Evolutionary conservation across 2,329 filamentous ascomycete genomes (phyloP).

Genomic region (Epichloe sp.): DNA sequence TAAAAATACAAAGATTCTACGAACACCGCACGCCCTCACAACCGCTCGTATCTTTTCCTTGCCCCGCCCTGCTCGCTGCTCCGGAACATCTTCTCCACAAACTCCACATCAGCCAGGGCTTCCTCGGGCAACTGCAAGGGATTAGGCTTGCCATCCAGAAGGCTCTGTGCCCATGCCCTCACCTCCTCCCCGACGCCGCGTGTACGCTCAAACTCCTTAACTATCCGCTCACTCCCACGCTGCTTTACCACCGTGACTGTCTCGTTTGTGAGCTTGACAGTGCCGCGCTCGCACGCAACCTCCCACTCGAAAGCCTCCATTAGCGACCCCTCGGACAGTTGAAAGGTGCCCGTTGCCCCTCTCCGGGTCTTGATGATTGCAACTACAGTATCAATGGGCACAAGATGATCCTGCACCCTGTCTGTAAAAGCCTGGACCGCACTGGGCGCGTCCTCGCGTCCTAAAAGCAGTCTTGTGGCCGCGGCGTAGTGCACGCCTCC

Average conservation of each 20-base stretch:
- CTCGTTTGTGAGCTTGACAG: constrained; percentile 33
- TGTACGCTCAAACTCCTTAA: constrained; percentile 31
- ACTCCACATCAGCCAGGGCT: constrained; percentile 47
- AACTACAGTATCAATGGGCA: constrained; percentile 54
- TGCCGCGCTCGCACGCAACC: constrained; percentile 44
- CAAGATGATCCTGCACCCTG: constrained; percentile 41
- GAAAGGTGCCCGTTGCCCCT: constrained; percentile 43
- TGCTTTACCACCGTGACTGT: constrained; percentile 25
- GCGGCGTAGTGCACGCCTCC: constrained; percentile 63
- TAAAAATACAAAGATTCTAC: no score
- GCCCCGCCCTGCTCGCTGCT: constrained; percentile 32
- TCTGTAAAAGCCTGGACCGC: constrained; percentile 41
- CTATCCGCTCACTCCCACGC: constrained; percentile 21
- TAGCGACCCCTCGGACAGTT: constrained; percentile 41
- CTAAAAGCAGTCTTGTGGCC: constrained; percentile 44
- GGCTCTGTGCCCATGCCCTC: constrained; percentile 42
- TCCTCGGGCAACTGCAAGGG: constrained; percentile 41
- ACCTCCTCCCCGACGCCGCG: constrained; percentile 47
- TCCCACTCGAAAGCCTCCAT: constrained; percentile 39
- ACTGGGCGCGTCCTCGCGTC: constrained; percentile 27
- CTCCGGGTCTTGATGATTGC: constrained; percentile 40
- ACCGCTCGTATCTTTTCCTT: constrained; percentile 22
- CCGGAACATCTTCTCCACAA: constrained; percentile 38
- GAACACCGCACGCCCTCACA: no score
- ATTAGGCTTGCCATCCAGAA: constrained; percentile 34